Evolutionary conservation across 2,329 filamentous ascomycete species (phyloP), one percentile per base, ranked within the genome.

Genomic region (Monosporascus sp.): DNA sequence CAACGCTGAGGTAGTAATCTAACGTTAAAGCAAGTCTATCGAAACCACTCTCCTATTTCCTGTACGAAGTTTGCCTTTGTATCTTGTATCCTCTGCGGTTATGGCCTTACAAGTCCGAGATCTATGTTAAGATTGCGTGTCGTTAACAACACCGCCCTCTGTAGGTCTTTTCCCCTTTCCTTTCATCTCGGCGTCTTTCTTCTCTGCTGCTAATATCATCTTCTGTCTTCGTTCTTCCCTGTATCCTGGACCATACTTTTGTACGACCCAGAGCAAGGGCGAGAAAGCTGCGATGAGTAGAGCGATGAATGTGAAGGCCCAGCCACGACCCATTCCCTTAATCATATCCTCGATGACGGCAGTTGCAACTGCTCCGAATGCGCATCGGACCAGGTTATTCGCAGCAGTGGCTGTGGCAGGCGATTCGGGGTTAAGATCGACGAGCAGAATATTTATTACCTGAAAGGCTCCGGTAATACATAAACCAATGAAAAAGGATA

Each of bases 381-480:
- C 67, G 63, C 84, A 87, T n/a, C 84, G 71, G 5, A 81, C 76
- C 3, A 88, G 68, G 56, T 87, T 87, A 57, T 84, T 85, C 0
- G 84, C 80, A 0, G 84, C 84, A 2, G 83, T 83, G 0, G 81
- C 81, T 0, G 83, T 86, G 0, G 82, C 82, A 0, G 83, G 82
- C 1, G 79, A 77, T 24, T 79, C 70, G 0, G 83, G 82, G 56
- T 84, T 82, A 2, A 87, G 68, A 57, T 88, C 85, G 1, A 88
- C 79, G 15, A 87, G 74, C 7, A 88, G 69, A 0, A 82, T 83
- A 59, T 79, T 82, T n/a, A 86, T 73, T 45, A 86, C 77, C 54
- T 79, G 80, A 64, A 88, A 88, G 0, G 80, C 78, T 1, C 81
- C 84, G 3, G 84, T 85, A 35, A 85, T 72, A 44, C 75, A 76